Evolutionary conservation across 2,329 filamentous ascomycete species (phyloP).

Genomic region (Xylaria sp.): DNA sequence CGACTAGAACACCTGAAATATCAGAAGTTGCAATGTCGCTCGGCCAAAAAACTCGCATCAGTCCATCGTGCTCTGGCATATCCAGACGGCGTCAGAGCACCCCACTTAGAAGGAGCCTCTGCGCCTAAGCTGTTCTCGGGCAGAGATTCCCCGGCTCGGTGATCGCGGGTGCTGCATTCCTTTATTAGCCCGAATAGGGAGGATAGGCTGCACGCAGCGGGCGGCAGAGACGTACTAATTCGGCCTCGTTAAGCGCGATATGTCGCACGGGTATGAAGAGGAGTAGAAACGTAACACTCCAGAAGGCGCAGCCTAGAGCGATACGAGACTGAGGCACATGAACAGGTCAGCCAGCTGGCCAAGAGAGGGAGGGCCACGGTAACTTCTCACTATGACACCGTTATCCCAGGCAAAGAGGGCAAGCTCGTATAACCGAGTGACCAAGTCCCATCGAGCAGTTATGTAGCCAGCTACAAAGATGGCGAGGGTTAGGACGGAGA

Average conservation of each 20-base stretch:
- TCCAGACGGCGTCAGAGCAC: slow-evolving; percentile 53
- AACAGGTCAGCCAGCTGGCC: slow-evolving; percentile 1
- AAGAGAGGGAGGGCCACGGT: not conserved
- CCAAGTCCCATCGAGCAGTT: slow-evolving; percentile 98
- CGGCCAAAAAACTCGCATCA: slow-evolving; percentile 99
- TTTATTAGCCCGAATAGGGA: slow-evolving; percentile 39
- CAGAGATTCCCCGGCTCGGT: slow-evolving; percentile 83
- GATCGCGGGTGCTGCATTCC: slow-evolving; percentile 79
- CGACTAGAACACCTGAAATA: slow-evolving; percentile 85
- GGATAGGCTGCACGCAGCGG: not conserved
- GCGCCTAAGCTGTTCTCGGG: slow-evolving; percentile 91
- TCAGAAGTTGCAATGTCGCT: slow-evolving; percentile 79
- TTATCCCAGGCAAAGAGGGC: slow-evolving; percentile 98
- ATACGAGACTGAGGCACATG: slow-evolving; percentile 73
- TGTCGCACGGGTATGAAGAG: slow-evolving; percentile 86
- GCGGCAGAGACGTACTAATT: slow-evolving; percentile 69
- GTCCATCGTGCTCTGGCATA: slow-evolving; percentile 81
- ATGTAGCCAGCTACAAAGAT: slow-evolving; percentile 99
- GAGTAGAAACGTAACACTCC: slow-evolving; percentile 86
- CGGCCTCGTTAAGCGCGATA: slow-evolving; percentile 81
- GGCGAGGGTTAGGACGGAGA: slow-evolving; percentile 92
- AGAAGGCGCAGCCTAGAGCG: slow-evolving; percentile 82
- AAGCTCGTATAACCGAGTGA: slow-evolving; percentile 95
- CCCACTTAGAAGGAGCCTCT: slow-evolving; percentile 86
- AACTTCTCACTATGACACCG: slow-evolving; percentile 83